Evolutionary conservation across 306 rosid species (phyloP), one percentile per base, ranked within the genome.

Genomic region (Corylus americana): DNA sequence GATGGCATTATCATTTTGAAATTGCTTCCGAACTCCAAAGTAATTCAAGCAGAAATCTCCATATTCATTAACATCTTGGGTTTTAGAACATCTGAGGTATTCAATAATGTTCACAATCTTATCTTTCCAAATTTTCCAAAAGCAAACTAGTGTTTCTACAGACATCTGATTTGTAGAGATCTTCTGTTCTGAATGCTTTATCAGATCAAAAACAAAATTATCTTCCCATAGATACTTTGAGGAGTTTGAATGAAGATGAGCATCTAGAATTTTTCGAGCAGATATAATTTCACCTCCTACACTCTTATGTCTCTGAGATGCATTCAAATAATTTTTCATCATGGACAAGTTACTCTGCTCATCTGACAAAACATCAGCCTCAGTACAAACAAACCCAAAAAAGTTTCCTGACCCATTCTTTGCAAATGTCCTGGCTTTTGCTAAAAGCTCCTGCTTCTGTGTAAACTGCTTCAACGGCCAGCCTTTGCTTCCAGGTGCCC

Each of bases 41-140:
- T 78, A 91, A 77, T 79, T 77, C 45, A 93, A 83, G 44, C 91
- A 85, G 79, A 93, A 90, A 31, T 82, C 74, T 2, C 71, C 89
- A 74, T 85, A 61, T 49, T 78, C 87, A 44, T 71, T 61, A 16
- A 6, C 79, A 12, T 80, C 92, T 57, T 78, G 78, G 8, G 62
- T 79, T 67, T 79, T 87, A 45, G 82, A 67, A 79, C 74, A 61
- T 74, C 77, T 55, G 20, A 87, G 89, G 68, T 57, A 83, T 44
- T 88, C 84, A 42, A 87, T 20, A 37, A 91, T 66, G 11, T 25
- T 67, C 17, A 62, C 67, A 42, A 90, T 79, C 37, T 81, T 83
- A 45, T 86, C 90, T 83, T 83, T 93, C 94, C 97, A 93, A 62
- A 85, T 75, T 39, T 82, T 80, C 98, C 97, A 93, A 83, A 86